Base-by-base conservation (phyloP, 2,329 filamentous ascomycete species). In the Exophiala aquamarina region DNA sequence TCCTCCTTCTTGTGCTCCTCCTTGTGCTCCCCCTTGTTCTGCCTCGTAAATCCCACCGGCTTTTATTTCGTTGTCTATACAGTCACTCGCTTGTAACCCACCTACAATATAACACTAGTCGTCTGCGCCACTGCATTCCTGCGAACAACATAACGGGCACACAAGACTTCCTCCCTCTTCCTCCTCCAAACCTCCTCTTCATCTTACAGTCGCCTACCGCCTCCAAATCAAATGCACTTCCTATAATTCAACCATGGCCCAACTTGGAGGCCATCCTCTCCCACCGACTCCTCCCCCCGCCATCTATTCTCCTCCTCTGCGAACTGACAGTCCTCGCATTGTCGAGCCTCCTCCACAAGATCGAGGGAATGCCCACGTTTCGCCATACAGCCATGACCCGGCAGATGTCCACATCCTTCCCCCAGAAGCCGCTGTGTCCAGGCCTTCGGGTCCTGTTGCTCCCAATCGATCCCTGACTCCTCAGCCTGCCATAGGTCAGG, bases 231-330 rank as follows among this genome's bases (percentile, higher is more conserved):
- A 11, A 26, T 26, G 23, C 23, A 6, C 23, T 26, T 11, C 23
- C 23, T 6, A 26, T 26, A 26, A 26, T 11, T 19, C 6, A 7
- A 39, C 15, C 21, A 59, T 58, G 55, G 50, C 53, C 33, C 33
- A 58, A 41, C 33, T 44, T n/a, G 35, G 46, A 8, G 43, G 40
- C 26, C 50, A 49, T 29, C 51, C 50, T 14, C 50, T 56, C 17
- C 61, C 66, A 39, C 57, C 67, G 29, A 65, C 70, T 29, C 66
- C 69, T 59, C 70, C 70, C 50, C 64, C 69, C n/a, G 66, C 69
- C 20, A 69, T 69, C 51, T 71, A 72, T 55, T 70, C 52, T 61
- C 64, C 52, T 64, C 68, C 39, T 65, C 67, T 44, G 61, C 66
- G 50, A 41, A 42, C 43, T 31, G 42, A 51, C 19, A 53, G 50